A percentile compares a stretch with the other conserved stretches of the same genome.
Conservation (phyloP, 2,329 filamentous ascomycete genomes). For the Xylariaceae sp. region DNA sequence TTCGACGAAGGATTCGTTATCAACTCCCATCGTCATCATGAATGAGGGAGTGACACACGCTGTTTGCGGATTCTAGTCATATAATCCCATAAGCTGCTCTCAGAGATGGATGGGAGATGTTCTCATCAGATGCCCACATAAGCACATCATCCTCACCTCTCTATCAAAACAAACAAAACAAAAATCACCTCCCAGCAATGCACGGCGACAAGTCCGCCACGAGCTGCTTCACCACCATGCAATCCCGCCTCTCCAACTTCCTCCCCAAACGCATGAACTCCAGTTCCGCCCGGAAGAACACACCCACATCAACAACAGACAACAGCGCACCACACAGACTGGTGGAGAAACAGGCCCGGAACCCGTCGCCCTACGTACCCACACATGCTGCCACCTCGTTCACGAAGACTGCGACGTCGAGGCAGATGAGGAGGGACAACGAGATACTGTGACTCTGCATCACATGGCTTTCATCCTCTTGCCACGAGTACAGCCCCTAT, state of each 20-base stretch:
- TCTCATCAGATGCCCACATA: too few species aligned
- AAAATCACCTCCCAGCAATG: conserved; percentile 2
- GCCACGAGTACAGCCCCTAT: background rate
- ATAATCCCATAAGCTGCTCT: too few species aligned
- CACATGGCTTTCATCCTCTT: background rate
- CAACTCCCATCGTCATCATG: too few species aligned
- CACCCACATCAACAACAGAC: background rate
- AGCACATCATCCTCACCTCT: too few species aligned
- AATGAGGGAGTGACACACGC: too few species aligned
- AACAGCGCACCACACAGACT: background rate
- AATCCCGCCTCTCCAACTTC: conserved; percentile 7
- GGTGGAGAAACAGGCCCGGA: background rate
- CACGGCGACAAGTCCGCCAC: conserved; percentile 1
- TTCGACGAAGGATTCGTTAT: too few species aligned
- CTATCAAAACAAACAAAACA: too few species aligned
- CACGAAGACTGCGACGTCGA: conserved; percentile 39
- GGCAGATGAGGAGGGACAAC: conserved; percentile 36
- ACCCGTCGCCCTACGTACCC: conserved; percentile 30
- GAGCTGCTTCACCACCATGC: conserved; percentile 10
- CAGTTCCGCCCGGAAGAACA: background rate
- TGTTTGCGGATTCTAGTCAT: too few species aligned
- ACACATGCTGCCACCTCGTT: conserved; percentile 40
- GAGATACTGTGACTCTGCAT: conserved; percentile 23
- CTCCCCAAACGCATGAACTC: background rate
- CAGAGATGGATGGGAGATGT: too few species aligned